Percentiles rank a stretch among this genome's conserved stretches.
Conservation (phyloP, 495 filamentous ascomycete genomes). For the Aspergillus indologenus region DNA sequence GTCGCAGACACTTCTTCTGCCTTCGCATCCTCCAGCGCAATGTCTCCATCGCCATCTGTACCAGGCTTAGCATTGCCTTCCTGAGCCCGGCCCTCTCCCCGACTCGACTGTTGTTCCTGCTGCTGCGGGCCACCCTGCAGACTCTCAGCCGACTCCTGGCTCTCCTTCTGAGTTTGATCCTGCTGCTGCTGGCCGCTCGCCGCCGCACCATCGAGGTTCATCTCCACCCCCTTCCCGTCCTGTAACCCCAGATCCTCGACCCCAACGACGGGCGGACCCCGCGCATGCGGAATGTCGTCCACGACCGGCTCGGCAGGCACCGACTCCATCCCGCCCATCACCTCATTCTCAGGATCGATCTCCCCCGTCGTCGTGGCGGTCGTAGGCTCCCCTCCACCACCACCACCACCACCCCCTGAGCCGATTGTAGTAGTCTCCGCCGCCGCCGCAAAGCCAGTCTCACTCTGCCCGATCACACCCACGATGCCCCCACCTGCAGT, state of each 20-base stretch:
- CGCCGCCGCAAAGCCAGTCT: background rate
- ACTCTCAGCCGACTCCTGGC: background rate
- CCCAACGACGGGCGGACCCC: conserved; percentile 78
- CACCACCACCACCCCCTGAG: conserved; percentile 3
- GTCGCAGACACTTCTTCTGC: conserved; percentile 9
- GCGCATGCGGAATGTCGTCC: conserved; percentile 70
- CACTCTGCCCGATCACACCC: background rate
- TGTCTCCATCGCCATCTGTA: conserved; percentile 42
- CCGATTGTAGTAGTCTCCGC: background rate
- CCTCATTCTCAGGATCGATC: conserved; percentile 28
- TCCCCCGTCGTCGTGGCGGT: background rate
- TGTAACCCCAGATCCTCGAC: conserved; percentile 86
- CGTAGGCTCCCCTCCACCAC: conserved; percentile 16
- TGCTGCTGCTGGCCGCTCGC: conserved; percentile 7
- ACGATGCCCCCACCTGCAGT: background rate
- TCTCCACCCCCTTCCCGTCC: conserved; percentile 47
- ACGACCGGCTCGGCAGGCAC: conserved; percentile 26
- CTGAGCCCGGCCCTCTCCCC: background rate
- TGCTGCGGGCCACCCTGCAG: background rate
- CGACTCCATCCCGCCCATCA: conserved; percentile 16
- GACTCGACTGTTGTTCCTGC: conserved; percentile 14
- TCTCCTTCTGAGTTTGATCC: conserved; percentile 11
- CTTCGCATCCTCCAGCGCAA: conserved; percentile 36
- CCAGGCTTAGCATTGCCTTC: background rate
- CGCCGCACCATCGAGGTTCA: conserved; percentile 27